Evolutionary conservation across 225 moss, liverwort and hornwort species (phyloP).

Genomic region (Sphagnum contortum): DNA sequence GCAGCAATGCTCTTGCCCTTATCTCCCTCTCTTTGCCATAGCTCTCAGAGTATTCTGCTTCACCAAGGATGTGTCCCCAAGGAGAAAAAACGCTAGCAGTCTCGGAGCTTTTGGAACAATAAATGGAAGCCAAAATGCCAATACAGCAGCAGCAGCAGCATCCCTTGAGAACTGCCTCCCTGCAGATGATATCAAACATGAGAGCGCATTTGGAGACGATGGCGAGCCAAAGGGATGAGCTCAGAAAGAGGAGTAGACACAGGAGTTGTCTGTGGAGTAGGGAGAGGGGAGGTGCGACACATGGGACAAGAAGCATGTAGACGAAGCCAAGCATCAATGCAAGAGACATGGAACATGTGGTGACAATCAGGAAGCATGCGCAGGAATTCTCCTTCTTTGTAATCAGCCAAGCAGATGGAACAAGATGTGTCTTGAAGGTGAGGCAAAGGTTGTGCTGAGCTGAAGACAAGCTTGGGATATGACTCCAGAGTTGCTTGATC

Average conservation of each 20-base stretch:
- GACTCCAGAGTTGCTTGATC: slow-evolving; percentile 65
- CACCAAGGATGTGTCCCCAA: too few relatives aligned
- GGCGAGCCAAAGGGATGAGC: slow-evolving; percentile 57
- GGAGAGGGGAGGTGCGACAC: slow-evolving; percentile 63
- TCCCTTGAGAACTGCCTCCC: too few relatives aligned
- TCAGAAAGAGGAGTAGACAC: slow-evolving; percentile 64
- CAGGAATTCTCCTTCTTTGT: slow-evolving; percentile 55
- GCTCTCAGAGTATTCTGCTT: too few relatives aligned
- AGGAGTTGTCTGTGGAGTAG: slow-evolving; percentile 52
- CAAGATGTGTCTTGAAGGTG: slow-evolving; percentile 45
- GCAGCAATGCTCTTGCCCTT: too few relatives aligned
- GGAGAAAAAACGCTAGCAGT: too few relatives aligned
- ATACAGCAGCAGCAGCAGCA: too few relatives aligned
- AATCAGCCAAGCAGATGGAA: slow-evolving; percentile 61
- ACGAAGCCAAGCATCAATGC: slow-evolving; percentile 65
- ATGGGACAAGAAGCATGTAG: slow-evolving; percentile 69
- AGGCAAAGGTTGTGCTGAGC: slow-evolving; percentile 23
- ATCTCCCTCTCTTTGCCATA: too few relatives aligned
- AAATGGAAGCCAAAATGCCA: too few relatives aligned
- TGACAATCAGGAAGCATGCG: slow-evolving; percentile 65
- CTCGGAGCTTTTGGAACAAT: too few relatives aligned
- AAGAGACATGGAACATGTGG: slow-evolving; percentile 57
- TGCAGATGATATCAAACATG: neutral
- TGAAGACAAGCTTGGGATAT: slow-evolving; percentile 58
- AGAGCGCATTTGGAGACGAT: slow-evolving; percentile 41